phyloP scores from a whole-genome alignment of 2,329 filamentous ascomycete species.

The Arthrobotrys megalospora region DNA sequence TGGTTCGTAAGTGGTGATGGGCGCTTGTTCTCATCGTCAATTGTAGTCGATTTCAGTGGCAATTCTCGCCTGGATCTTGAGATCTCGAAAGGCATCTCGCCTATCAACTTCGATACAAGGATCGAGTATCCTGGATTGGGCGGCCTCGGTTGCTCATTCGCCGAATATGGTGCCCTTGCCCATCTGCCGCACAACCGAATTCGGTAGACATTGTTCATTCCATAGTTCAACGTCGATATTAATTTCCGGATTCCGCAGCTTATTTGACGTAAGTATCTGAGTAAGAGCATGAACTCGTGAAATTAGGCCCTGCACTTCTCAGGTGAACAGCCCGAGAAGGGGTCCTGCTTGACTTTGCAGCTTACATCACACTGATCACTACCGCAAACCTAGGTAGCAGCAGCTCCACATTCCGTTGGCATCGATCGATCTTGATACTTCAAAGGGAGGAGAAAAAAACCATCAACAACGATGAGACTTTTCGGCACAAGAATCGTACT shows the following conservation, averaged over 20 bases:
- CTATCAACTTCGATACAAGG: conserved; percentile 42
- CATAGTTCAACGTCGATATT: conserved; percentile 28
- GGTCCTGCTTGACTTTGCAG: conserved; percentile 16
- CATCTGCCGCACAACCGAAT: conserved; percentile 31
- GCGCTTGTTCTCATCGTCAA: background rate
- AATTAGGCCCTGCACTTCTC: conserved; percentile 23
- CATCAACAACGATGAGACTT: background rate
- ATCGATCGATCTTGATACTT: conserved; percentile 15
- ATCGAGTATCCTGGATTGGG: conserved; percentile 37
- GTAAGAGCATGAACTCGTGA: conserved; percentile 27
- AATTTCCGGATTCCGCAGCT: conserved; percentile 54
- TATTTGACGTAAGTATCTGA: conserved; percentile 39
- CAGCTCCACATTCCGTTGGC: background rate
- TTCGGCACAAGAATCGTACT: conserved; percentile 14
- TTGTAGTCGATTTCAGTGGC: conserved; percentile 10
- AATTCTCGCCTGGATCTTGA: conserved; percentile 11
- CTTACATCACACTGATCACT: conserved; percentile 27
- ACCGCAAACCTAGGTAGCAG: background rate
- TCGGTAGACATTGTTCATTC: conserved; percentile 29
- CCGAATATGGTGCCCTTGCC: conserved; percentile 32
- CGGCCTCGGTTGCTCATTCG: conserved; percentile 13
- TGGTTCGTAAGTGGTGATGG: background rate
- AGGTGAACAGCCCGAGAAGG: background rate
- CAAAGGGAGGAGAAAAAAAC: background rate
- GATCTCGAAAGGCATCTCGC: conserved; percentile 35